Conservation (phyloP, 2,329 filamentous ascomycete species). For the Ophiostoma tasmaniense region DNA sequence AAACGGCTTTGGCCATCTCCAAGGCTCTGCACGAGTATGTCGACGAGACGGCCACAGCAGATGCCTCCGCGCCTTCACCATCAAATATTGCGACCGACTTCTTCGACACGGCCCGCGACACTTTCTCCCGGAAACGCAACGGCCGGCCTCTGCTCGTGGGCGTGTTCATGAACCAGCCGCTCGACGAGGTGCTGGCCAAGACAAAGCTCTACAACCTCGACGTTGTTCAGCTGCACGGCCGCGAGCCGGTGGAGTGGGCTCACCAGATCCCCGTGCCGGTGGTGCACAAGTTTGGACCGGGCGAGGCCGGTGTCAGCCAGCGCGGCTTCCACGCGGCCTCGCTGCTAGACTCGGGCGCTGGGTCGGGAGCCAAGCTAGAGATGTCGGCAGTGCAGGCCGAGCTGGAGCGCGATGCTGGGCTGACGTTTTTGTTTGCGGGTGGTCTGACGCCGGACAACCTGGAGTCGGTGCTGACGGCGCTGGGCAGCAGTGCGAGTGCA, state of each 20-base stretch:
- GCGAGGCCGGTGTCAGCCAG: constrained; percentile 59
- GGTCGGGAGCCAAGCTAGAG: constrained; percentile 73
- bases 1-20: constrained; percentile 74
- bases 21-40: constrained; percentile 55
- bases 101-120: constrained; percentile 39
- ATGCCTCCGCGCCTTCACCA: constrained; percentile 11
- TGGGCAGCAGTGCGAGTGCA: constrained; percentile 47
- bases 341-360: constrained; percentile 77
- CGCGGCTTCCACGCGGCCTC: constrained; percentile 78
- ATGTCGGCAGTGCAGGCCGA: constrained; percentile 57
- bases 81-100: constrained; percentile 49
- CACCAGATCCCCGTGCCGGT: constrained; percentile 84
- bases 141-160: constrained; percentile 71
- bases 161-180: constrained; percentile 85
- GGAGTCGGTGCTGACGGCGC: constrained; percentile 49
- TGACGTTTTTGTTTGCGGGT: constrained; percentile 75
- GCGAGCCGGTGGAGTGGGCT: constrained; percentile 89
- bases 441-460: constrained; percentile 79
- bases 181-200: constrained; percentile 72
- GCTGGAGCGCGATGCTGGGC: constrained; percentile 58
- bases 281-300: constrained; percentile 73
- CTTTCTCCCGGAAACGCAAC: constrained; percentile 35
- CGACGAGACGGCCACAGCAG: constrained; percentile 19
- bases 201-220: constrained; percentile 72
- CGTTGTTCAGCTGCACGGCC: constrained; percentile 84